phyloP scores from a whole-genome alignment of 2,329 filamentous ascomycete genomes.

The Diaporthe destruens region DNA sequence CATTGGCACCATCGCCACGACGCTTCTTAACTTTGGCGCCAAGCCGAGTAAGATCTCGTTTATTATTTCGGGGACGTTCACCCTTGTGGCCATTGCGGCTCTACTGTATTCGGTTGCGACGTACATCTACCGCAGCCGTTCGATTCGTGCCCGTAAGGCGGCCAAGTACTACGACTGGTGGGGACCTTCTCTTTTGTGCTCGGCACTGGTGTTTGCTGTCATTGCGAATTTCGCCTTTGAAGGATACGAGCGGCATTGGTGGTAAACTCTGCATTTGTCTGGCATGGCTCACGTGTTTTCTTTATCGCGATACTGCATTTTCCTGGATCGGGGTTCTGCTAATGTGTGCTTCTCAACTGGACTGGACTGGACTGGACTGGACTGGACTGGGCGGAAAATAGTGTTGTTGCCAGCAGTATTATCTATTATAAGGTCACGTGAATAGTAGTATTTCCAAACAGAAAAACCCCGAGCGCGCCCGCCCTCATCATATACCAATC shows the following conservation, averaged over 20 bases:
- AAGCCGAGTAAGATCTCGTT: conserved; percentile 71
- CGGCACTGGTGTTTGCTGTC: conserved; percentile 79
- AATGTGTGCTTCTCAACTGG: not conserved
- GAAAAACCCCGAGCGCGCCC: not conserved
- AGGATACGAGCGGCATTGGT: conserved; percentile 70
- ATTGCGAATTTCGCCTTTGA: conserved; percentile 84
- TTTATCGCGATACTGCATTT: not conserved
- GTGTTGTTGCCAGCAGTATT: conserved; percentile 3
- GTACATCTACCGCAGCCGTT: conserved; percentile 88
- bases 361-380: not conserved
- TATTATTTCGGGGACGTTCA: conserved; percentile 81
- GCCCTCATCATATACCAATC: conserved; percentile 15
- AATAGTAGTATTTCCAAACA: not conserved
- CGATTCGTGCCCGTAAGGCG: conserved; percentile 85
- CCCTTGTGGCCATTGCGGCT: conserved; percentile 80
- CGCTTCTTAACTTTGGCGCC: conserved; percentile 83
- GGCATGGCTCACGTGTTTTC: not conserved
- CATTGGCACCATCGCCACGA: conserved; percentile 87
- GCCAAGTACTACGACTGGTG: conserved; percentile 92
- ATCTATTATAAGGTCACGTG: conserved; percentile 21
- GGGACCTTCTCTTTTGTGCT: conserved; percentile 84
- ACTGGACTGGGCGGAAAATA: conserved; percentile 1
- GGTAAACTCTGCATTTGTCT: conserved; percentile 53
- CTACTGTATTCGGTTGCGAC: conserved; percentile 87
- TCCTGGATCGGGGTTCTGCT: conserved; percentile 23